These are phyloP conservation scores for Bonia amplexicaulis DNA, from an alignment of 176 grass and related monocot genomes.

Conservation along the genomic window DNA sequence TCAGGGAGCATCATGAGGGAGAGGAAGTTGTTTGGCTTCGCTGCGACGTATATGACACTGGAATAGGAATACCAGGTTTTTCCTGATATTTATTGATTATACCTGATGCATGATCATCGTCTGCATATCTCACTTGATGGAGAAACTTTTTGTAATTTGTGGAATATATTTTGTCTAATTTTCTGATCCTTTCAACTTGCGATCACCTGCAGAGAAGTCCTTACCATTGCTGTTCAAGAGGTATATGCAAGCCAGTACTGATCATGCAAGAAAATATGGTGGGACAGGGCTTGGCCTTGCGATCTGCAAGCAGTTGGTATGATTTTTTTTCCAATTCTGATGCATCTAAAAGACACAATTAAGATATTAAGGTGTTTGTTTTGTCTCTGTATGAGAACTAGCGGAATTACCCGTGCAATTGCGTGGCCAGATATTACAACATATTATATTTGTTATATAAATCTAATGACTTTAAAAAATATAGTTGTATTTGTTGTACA, in stretches of 20 bases:
- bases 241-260: conserved; percentile 91
- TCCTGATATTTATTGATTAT: conserved; percentile 20
- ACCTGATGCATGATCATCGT: background rate
- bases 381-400: background rate
- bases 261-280: conserved; percentile 92
- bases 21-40: conserved; percentile 70
- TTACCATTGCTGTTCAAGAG: conserved; percentile 74
- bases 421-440: too few relatives aligned
- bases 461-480: too few relatives aligned
- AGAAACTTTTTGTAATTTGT: background rate
- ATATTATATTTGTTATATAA: too few relatives aligned
- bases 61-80: conserved; percentile 97
- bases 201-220: conserved; percentile 62
- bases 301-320: conserved; percentile 96
- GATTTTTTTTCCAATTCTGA: conserved; percentile 8
- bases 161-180: conserved; percentile 10
- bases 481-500: too few relatives aligned
- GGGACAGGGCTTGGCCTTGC: conserved; percentile 94
- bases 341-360: background rate
- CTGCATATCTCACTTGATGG: background rate
- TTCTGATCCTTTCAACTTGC: conserved; percentile 26
- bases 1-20: conserved; percentile 12
- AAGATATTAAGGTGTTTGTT: background rate
- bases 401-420: too few relatives aligned
- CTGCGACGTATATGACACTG: conserved; percentile 84